Evolutionary conservation across 306 rosid species (phyloP).

Genomic region (Ceratonia siliqua): DNA sequence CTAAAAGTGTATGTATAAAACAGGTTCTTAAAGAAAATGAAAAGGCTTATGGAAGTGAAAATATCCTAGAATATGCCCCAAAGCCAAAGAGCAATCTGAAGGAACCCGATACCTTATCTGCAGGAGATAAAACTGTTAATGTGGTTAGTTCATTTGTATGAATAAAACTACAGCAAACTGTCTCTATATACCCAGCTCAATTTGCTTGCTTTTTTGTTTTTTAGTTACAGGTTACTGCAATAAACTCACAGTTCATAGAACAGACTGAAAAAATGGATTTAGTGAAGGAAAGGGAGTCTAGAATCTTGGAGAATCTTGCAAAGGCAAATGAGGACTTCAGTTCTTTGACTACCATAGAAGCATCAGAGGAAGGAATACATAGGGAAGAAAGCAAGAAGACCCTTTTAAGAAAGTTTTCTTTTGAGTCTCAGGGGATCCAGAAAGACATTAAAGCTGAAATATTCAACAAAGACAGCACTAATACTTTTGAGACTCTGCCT

Average conservation of each 20-base stretch:
- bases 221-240: conserved; percentile 4
- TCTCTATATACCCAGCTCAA: background rate
- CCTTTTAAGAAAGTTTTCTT: background rate
- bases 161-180: background rate
- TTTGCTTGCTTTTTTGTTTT: background rate
- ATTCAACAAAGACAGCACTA: background rate
- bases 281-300: background rate
- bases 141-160: conserved; percentile 31
- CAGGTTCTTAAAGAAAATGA: background rate
- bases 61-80: background rate
- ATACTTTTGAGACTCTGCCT: background rate
- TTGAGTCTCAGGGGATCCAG: background rate
- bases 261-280: background rate
- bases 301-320: background rate
- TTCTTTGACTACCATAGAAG: background rate
- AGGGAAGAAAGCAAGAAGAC: background rate
- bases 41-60: background rate
- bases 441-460: conserved; percentile 1
- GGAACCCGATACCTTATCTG: background rate
- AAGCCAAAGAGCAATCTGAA: background rate
- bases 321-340: background rate
- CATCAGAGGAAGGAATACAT: conserved; percentile 3
- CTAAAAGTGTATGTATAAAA: background rate
- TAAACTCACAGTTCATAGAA: background rate
- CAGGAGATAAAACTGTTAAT: background rate